Conservation (phyloP, 179 eudicot species). For the Actinidia arguta region DNA sequence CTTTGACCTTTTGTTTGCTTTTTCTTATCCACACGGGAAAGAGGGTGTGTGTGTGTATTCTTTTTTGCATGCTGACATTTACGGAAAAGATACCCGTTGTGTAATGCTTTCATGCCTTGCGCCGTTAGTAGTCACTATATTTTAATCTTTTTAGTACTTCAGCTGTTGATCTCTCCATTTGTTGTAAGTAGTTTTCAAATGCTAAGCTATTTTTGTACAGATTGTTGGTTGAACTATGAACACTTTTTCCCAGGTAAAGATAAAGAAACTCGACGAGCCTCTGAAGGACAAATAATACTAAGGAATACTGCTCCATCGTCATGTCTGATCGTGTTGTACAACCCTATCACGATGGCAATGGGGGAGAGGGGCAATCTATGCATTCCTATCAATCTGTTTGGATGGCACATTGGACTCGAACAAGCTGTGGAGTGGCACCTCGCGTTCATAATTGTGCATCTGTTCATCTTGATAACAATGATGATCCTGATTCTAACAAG, state of each 20-base stretch:
- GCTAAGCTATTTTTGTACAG: not conserved
- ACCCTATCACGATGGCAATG: constrained; percentile 35
- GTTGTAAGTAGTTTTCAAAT: not conserved
- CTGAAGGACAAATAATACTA: not conserved
- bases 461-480: constrained; percentile 13
- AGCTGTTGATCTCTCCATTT: not conserved
- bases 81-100: not conserved
- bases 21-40: no score
- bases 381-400: constrained; percentile 47
- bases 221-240: not conserved
- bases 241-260: not conserved
- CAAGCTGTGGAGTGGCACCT: constrained; percentile 29
- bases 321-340: constrained; percentile 42
- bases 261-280: not conserved
- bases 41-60: no score
- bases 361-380: constrained; percentile 33
- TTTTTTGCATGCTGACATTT: no score
- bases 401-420: constrained; percentile 60
- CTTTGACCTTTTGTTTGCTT: no score
- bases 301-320: not conserved
- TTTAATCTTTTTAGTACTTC: not conserved
- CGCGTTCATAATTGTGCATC: constrained; percentile 21
- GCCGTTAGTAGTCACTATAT: not conserved
- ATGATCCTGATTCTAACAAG: constrained; percentile 18
- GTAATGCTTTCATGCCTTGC: not conserved